phyloP scores from a whole-genome alignment of 2,329 filamentous ascomycete species.

The Cladosporium velox region DNA sequence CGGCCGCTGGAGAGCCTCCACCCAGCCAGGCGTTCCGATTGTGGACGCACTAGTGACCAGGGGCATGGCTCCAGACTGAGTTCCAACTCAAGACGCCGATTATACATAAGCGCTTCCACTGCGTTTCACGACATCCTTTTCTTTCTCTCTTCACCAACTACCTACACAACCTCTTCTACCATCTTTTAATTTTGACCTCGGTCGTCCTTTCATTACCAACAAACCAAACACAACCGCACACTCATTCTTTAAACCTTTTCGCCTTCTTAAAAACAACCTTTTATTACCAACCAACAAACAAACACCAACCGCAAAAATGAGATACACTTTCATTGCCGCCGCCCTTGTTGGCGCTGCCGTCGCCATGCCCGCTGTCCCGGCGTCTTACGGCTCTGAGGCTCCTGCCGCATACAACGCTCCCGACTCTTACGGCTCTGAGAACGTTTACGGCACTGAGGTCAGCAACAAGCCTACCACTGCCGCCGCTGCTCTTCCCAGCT shows the following conservation, averaged over 20 bases:
- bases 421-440: slow-evolving; percentile 17
- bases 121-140: slow-evolving; percentile 13
- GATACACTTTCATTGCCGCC: slow-evolving; percentile 24
- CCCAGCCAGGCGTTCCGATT: neutral
- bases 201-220: slow-evolving; percentile 23
- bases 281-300: slow-evolving; percentile 5
- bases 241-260: slow-evolving; percentile 8
- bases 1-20: slow-evolving; percentile 1
- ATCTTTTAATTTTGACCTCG: slow-evolving; percentile 23
- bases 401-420: slow-evolving; percentile 16
- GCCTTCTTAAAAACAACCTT: slow-evolving; percentile 5
- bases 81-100: neutral
- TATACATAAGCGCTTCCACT: slow-evolving; percentile 20
- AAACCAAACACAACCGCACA: slow-evolving; percentile 6
- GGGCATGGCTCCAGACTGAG: slow-evolving; percentile 13
- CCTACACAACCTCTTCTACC: slow-evolving; percentile 7
- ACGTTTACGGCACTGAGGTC: slow-evolving; percentile 24
- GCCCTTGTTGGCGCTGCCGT: slow-evolving; percentile 25
- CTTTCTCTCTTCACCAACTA: slow-evolving; percentile 17
- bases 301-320: slow-evolving; percentile 23
- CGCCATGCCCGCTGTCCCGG: slow-evolving; percentile 22
- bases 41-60: slow-evolving; percentile 7
- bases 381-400: slow-evolving; percentile 12
- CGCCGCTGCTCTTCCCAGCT: slow-evolving; percentile 11
- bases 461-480: slow-evolving; percentile 17